These are phyloP conservation scores for Suhomyces sp. DNA, from an alignment of 805 yeast species.

Conservation along the genomic window DNA sequence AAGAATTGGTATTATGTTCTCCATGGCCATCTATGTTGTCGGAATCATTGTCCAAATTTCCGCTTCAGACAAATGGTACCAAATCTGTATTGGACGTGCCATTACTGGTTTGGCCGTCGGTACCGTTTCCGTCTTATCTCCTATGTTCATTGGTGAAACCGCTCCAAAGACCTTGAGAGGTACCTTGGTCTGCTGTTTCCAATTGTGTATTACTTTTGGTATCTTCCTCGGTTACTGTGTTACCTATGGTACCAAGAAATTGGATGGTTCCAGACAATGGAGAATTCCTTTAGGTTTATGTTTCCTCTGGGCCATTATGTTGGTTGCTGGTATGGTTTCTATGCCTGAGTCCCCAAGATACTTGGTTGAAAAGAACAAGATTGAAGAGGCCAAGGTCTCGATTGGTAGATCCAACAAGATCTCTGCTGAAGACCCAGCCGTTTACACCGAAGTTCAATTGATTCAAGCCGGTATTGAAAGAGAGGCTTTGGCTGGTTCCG, in stretches of 20 bases:
- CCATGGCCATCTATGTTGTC: slow-evolving; percentile 25
- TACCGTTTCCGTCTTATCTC: slow-evolving; percentile 22
- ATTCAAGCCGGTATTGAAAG: slow-evolving; percentile 30
- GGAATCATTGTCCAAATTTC: slow-evolving; percentile 27
- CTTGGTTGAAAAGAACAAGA: slow-evolving; percentile 20
- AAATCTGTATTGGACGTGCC: slow-evolving; percentile 23
- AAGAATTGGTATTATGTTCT: slow-evolving; percentile 23
- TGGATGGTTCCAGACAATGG: slow-evolving; percentile 24
- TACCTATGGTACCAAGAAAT: slow-evolving; percentile 23
- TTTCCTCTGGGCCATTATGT: slow-evolving; percentile 25
- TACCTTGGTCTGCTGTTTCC: slow-evolving; percentile 28
- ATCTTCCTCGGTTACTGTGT: slow-evolving; percentile 28
- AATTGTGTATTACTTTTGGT: slow-evolving; percentile 25
- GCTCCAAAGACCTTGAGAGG: slow-evolving; percentile 30
- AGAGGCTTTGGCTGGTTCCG: slow-evolving; percentile 25
- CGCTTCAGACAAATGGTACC: slow-evolving; percentile 22
- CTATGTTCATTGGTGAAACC: slow-evolving; percentile 25
- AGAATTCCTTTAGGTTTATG: slow-evolving; percentile 28
- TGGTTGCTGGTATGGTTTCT: slow-evolving; percentile 22
- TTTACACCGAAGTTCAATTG: slow-evolving; percentile 23
- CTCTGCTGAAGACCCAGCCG: slow-evolving; percentile 21
- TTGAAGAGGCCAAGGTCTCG: slow-evolving; percentile 26
- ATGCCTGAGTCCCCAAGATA: slow-evolving; percentile 30
- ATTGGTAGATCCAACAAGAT: slow-evolving; percentile 24
- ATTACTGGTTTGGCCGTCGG: slow-evolving; percentile 29